Conservation (phyloP, 108 stramenopile genomes). For the Nitzschia inconspicua region DNA sequence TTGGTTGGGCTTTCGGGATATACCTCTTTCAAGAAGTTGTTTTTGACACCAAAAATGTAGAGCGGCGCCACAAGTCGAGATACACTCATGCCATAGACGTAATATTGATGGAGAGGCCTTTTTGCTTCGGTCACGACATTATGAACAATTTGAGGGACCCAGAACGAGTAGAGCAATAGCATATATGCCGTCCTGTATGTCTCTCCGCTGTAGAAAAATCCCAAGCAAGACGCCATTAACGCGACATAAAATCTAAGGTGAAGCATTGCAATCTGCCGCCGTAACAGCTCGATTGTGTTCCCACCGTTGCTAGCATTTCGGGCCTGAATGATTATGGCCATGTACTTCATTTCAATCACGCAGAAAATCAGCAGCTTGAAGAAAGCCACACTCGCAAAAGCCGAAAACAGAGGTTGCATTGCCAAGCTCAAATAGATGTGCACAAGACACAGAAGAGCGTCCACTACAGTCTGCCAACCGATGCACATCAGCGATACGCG, state of each 20-base stretch:
- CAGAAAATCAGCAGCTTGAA: slow-evolving; percentile 94
- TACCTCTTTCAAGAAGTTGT: slow-evolving; percentile 87
- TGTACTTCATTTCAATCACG: slow-evolving; percentile 95
- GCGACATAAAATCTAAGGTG: slow-evolving; percentile 89
- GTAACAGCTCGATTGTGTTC: slow-evolving; percentile 60
- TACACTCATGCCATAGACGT: slow-evolving; percentile 84
- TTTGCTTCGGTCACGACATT: slow-evolving; percentile 82
- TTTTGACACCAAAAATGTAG: slow-evolving; percentile 83
- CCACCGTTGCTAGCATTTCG: slow-evolving; percentile 62
- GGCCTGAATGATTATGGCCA: slow-evolving; percentile 84
- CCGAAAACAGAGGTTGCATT: slow-evolving; percentile 81
- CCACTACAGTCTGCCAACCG: slow-evolving; percentile 90
- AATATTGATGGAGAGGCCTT: slow-evolving; percentile 78
- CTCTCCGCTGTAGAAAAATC: slow-evolving; percentile 52
- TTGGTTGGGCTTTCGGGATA: slow-evolving; percentile 66
- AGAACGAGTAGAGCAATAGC: slow-evolving; percentile 87
- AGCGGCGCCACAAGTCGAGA: slow-evolving; percentile 86
- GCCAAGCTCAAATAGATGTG: slow-evolving; percentile 87
- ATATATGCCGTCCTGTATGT: slow-evolving; percentile 55
- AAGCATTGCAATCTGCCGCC: slow-evolving; percentile 70
- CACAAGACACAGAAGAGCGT: slow-evolving; percentile 84
- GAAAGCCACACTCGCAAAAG: slow-evolving; percentile 90
- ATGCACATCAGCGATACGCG: slow-evolving; percentile 82
- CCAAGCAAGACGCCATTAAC: slow-evolving; percentile 63
- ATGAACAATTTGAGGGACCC: slow-evolving; percentile 94